Conservation (phyloP, 768 basidiomycete genomes). For the Termitomyces sp. region DNA sequence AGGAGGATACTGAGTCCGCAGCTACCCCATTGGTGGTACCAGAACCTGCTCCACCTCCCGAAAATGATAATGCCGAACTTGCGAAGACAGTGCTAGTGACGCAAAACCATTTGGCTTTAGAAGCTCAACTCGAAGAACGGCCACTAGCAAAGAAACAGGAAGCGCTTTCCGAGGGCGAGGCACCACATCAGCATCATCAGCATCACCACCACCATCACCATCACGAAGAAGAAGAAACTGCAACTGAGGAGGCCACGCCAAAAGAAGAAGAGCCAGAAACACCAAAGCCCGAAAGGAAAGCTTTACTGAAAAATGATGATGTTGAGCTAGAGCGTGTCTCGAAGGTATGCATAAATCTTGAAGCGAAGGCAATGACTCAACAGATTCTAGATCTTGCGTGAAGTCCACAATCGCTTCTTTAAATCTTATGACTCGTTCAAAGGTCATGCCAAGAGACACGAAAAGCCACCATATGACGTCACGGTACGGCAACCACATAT, state of each 20-base stretch:
- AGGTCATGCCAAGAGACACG: slow-evolving; percentile 23
- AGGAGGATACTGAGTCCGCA: slow-evolving; percentile 1
- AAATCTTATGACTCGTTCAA: slow-evolving; percentile 48
- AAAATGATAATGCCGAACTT: slow-evolving; percentile 42
- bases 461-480: slow-evolving; percentile 55
- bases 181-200: slow-evolving; percentile 22
- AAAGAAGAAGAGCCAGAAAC: slow-evolving; percentile 11
- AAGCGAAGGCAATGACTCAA: neutral
- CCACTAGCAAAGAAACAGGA: slow-evolving; percentile 89
- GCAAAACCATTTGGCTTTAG: slow-evolving; percentile 70
- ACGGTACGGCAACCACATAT: slow-evolving; percentile 47
- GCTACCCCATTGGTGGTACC: slow-evolving; percentile 15
- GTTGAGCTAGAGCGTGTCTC: slow-evolving; percentile 74
- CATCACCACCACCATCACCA: slow-evolving; percentile 17
- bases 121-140: slow-evolving; percentile 80
- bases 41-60: slow-evolving; percentile 22
- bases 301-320: slow-evolving; percentile 85
- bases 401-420: slow-evolving; percentile 78
- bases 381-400: slow-evolving; percentile 61
- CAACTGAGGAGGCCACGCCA: slow-evolving; percentile 15
- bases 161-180: slow-evolving; percentile 49
- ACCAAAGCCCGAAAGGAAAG: slow-evolving; percentile 51
- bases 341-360: slow-evolving; percentile 42
- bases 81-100: slow-evolving; percentile 53
- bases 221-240: slow-evolving; percentile 14